Evolutionary conservation across 306 rosid genomes (phyloP), one percentile per base, ranked within the genome.

Genomic region (Hippophae tibetana): DNA sequence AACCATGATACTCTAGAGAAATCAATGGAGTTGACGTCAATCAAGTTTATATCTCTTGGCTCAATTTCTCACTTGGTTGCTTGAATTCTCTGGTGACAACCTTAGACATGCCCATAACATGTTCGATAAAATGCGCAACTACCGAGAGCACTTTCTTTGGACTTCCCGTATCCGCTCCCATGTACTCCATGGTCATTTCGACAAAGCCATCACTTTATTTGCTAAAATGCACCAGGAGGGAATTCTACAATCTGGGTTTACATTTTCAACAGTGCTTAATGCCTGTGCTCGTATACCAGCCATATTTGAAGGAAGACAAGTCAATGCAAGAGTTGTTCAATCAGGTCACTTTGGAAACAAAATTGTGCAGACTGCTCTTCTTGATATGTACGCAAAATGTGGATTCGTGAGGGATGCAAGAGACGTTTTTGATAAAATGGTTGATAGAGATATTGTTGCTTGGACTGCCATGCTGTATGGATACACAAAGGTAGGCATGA

Each of bases 381-480:
- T 89, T 53, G 83, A 69, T 63, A 71, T 85, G 96, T 85, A 89
- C 52, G 83, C 80, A 0, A 85, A 89, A 79, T 79, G 79, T 7
- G 88, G 84, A 13, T 63, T 59, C n/a, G 44, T 83, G 6, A 1
- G 38, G 44, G 84, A 81, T 18, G 96, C 96, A 1, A 69, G 80
- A 49, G 60, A 43, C 2, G 74, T 81, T 62, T 89, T 89, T 65
- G 72, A 78, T 66, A 54, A 67, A 61, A 75, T 89, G 81, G 60
- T 26, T 58, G 88, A 79, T 8, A 81, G 68, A 69, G 96, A 85
- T 61, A 72, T 83, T 5, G 78, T 85, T 73, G 70, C 88, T 2
- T 89, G 84, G 87, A 89, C 90, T 6, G 84, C 90, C 10, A 79
- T 89, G 86, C 77, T 85, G 60, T 56, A 79, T 56, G 88, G 82